Percentiles rank a stretch among this genome's conserved stretches.
Evolutionary conservation across 192 early-diverging fungal species (phyloP).

Genomic region (Coemansia sp.): DNA sequence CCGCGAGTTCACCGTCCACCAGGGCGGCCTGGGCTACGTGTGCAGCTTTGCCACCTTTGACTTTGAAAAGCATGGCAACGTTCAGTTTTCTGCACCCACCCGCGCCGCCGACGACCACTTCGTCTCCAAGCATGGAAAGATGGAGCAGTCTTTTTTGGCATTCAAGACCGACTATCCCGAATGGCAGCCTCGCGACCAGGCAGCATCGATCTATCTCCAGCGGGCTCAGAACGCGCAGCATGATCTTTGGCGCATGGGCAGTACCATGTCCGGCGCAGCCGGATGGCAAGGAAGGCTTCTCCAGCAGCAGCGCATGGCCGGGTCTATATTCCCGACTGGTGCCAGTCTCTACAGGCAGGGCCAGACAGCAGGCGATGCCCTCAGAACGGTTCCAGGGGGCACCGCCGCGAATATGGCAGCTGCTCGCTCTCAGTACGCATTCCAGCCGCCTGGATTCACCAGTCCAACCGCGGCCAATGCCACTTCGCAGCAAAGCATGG

Average conservation of each 20-base stretch:
- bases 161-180: constrained; percentile 94
- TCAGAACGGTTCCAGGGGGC: constrained; percentile 14
- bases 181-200: constrained; percentile 82
- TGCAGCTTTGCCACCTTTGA: constrained; percentile 98
- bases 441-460: constrained; percentile 39
- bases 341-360: constrained; percentile 34
- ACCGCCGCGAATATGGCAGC: not conserved
- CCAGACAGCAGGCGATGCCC: constrained; percentile 6
- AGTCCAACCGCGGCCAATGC: constrained; percentile 5
- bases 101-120: constrained; percentile 58
- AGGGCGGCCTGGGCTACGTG: constrained; percentile 87
- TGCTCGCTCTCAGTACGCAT: constrained; percentile 42
- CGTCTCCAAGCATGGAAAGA: constrained; percentile 87
- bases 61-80: constrained; percentile 86
- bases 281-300: constrained; percentile 52
- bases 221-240: constrained; percentile 53
- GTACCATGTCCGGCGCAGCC: constrained; percentile 15
- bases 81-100: constrained; percentile 76
- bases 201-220: constrained; percentile 77
- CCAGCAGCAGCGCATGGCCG: constrained; percentile 50
- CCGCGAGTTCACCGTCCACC: constrained; percentile 89
- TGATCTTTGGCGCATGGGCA: constrained; percentile 45
- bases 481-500: constrained; percentile 13
- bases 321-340: constrained; percentile 46
- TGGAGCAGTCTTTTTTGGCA: constrained; percentile 96